Conservation (phyloP, 78 protist species). For the Dictyostelium intermedium region DNA sequence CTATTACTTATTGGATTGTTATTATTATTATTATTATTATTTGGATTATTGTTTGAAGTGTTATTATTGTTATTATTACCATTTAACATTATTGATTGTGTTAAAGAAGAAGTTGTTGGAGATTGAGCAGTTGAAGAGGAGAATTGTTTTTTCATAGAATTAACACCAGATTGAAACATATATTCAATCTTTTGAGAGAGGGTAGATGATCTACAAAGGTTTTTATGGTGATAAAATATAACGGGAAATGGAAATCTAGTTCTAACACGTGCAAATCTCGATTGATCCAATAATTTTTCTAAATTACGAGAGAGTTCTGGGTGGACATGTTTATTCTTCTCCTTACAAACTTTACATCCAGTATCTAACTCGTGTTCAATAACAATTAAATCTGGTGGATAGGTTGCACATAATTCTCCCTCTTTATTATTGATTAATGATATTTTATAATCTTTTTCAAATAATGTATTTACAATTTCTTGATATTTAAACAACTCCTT, state of each 20-base stretch:
- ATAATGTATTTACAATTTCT: conserved; percentile 20
- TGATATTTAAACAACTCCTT: conserved; percentile 58
- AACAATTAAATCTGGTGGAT: conserved; percentile 66
- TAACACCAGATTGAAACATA: conserved; percentile 79
- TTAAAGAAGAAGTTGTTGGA: not conserved
- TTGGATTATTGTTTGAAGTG: not conserved
- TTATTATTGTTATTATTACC: not conserved
- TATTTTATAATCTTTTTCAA: conserved; percentile 37
- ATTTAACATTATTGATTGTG: not conserved
- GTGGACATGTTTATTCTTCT: not conserved
- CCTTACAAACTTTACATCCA: conserved; percentile 9
- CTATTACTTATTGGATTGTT: not conserved
- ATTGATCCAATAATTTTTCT: conserved; percentile 28
- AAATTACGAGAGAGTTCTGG: conserved; percentile 5
- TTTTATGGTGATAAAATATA: conserved; percentile 53
- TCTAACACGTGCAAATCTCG: conserved; percentile 72
- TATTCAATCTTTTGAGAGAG: conserved; percentile 70
- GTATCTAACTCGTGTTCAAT: conserved; percentile 17
- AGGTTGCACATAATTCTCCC: conserved; percentile 74
- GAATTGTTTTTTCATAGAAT: conserved; percentile 67
- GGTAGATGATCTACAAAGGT: conserved; percentile 74
- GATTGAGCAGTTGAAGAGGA: not conserved
- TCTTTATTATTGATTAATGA: conserved; percentile 60
- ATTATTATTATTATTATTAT: not conserved
- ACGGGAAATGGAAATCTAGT: conserved; percentile 76